These are phyloP conservation scores for Tuber aestivum DNA, from an alignment of 495 filamentous ascomycete species.

Conservation along the genomic window DNA sequence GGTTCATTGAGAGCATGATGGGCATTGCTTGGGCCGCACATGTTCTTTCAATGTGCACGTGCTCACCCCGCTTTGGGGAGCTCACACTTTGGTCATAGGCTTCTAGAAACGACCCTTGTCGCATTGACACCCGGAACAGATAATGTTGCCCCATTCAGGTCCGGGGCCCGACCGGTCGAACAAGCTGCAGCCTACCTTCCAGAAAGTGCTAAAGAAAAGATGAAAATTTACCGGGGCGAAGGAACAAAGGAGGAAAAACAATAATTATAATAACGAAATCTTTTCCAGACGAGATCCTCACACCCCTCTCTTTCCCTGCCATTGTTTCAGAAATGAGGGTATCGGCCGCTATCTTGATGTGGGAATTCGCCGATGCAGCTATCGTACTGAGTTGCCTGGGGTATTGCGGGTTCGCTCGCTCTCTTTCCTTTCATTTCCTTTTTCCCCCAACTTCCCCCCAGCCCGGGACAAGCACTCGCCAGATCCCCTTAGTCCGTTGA, in stretches of 20 bases:
- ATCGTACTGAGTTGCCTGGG: background rate
- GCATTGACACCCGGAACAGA: constrained; percentile 20
- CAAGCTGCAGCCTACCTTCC: background rate
- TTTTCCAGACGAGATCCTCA: background rate
- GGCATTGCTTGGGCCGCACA: constrained; percentile 4
- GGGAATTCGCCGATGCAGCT: background rate
- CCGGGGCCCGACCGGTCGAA: background rate
- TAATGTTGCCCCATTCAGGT: constrained; percentile 13
- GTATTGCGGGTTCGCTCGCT: background rate
- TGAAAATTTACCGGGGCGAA: background rate
- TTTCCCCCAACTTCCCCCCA: background rate
- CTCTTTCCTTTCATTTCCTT: background rate
- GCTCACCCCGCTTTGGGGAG: constrained; percentile 35
- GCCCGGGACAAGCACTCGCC: background rate
- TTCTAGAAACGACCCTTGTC: constrained; percentile 37
- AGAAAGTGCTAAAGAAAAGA: background rate
- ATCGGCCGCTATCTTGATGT: background rate
- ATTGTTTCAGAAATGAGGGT: background rate
- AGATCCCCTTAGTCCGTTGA: background rate
- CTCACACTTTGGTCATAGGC: constrained; percentile 16
- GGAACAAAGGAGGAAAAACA: background rate
- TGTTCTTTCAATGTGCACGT: constrained; percentile 26
- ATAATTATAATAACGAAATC: background rate
- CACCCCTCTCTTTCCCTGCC: background rate
- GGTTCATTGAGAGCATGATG: background rate